Evolutionary conservation across 805 yeast genomes (phyloP).

Genomic region (Clavispora vitiphila): DNA sequence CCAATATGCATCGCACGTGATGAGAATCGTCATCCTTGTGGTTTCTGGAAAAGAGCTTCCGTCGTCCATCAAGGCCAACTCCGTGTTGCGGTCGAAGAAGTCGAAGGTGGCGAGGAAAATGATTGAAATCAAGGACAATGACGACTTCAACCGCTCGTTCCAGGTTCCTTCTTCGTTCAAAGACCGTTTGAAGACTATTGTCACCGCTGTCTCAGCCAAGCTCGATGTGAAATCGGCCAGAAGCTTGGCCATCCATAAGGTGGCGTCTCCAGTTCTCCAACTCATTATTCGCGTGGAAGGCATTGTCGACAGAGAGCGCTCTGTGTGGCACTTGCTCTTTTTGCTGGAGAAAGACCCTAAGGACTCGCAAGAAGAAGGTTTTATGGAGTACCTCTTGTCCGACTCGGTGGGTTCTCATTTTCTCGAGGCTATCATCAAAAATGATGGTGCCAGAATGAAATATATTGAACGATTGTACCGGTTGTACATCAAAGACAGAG

Average conservation of each 20-base stretch:
- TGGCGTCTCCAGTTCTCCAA: conserved; percentile 87
- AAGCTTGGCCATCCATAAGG: conserved; percentile 68
- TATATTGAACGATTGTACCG: conserved; percentile 66
- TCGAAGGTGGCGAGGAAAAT: conserved; percentile 87
- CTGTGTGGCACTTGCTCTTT: conserved; percentile 65
- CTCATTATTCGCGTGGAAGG: conserved; percentile 77
- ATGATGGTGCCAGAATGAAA: conserved; percentile 56
- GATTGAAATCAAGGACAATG: conserved; percentile 80
- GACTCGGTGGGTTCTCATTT: conserved; percentile 95
- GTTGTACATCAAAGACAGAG: conserved; percentile 67
- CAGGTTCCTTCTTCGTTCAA: conserved; percentile 70
- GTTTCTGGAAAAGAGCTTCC: conserved; percentile 77
- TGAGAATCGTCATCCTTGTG: conserved; percentile 66
- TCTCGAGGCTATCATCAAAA: conserved; percentile 64
- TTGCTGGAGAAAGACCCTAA: conserved; percentile 42
- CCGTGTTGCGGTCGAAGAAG: conserved; percentile 74
- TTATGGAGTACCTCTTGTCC: conserved; percentile 75
- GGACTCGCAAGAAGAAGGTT: conserved; percentile 65
- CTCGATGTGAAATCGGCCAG: conserved; percentile 45
- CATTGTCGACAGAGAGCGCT: conserved; percentile 66
- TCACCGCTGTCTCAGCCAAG: conserved; percentile 35
- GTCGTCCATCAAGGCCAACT: conserved; percentile 61
- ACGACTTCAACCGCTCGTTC: conserved; percentile 61
- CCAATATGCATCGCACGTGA: conserved; percentile 83
- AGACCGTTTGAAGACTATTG: conserved; percentile 48